Base-by-base conservation (phyloP, 345 rosid genomes). In the Draba incana region DNA sequence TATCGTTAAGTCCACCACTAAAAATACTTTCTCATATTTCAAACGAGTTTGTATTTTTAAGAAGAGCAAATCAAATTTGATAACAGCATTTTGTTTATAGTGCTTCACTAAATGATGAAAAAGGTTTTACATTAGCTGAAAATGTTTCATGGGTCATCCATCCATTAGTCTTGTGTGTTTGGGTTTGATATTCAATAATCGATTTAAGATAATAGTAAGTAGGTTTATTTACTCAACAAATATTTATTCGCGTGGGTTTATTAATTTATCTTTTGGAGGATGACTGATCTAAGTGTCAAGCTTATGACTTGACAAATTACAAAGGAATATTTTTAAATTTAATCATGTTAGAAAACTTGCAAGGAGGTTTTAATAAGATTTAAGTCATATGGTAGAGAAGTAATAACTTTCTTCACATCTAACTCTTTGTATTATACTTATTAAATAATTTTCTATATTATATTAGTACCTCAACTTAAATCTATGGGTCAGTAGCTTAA, bases 1-100 rank as follows among this genome's bases (percentile, higher is more conserved):
- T 44, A 47, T 68, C 8, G 20, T 47, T 13, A 56, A 37, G 64
- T 57, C 70, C 58, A 72, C 65, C 51, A 15, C 64, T 48, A 63
- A 5, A n/a, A 14, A 31, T 8, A 33, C 5, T 42, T 20, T 16
- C 27, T 57, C 30, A 57, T 2, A 35, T 35, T 23, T 47, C 10
- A 58, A 43, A 70, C 44, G 1, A 52, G 35, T 43, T 25, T 51
- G 3, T 10, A 5, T n/a, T 42, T 30, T 70, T 9, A 31, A 23
- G n/a, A 60, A 70, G 46, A 70, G 20, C 44, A 69, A 48, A 38
- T 45, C 41, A 33, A 62, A 20, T 42, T 61, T 61, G 62, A 42
- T 30, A 31, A 33, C 52, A 61, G 1, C 53, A 51, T 42, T 20
- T 53, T 31, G 14, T 60, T 51, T 65, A 45, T 25, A 57, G 33